Evolutionary conservation across 208 protist genomes (phyloP), one percentile per base, ranked within the genome.

Genomic region (Vickermania ingenoplastis): DNA sequence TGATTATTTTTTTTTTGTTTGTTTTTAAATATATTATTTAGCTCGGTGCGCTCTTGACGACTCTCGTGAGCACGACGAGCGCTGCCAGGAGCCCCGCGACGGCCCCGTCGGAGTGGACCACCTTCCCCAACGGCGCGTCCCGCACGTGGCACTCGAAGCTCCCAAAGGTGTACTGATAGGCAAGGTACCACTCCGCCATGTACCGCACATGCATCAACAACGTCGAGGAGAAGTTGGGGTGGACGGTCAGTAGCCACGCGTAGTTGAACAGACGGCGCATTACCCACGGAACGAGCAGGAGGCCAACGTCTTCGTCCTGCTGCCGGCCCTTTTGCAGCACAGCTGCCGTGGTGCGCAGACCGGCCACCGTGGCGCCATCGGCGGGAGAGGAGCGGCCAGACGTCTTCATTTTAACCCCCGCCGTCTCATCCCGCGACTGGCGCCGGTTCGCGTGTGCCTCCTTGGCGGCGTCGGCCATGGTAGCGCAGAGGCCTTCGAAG

Each of bases 111-210:
- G 77, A 73, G 52, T 91, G 65, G 26, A 94, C 56, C 22, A 91
- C 77, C 11, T 53, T 50, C 3, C 55, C 53, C 57, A 94, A 66
- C 49, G 81, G 55, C 23, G 81, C 81, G 64, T 94, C 86, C 25
- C 58, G 54, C 29, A 45, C 53, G 41, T 67, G 72, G 26, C 71
- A 68, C 59, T 94, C 86, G 57, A 81, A 91, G 57, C 58, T 63
- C 14, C 83, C 77, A 61, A 91, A 85, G 68, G 79, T 89, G 67
- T 91, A 94, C 68, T 83, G 84, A 57, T 79, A 86, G 13, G 86
- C 59, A 36, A 94, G 73, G 60, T 77, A 91, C 0, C 90, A 54
- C 74, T 94, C 83, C 17, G 75, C 71, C 54, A 89, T 54, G 61
- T 85, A 94, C 61, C 83, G 81, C n/a, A 77, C 56, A 63, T 94